A percentile compares a stretch with the other conserved stretches of the same genome.
Conservation (phyloP, 2,329 filamentous ascomycete species). For the Coniochaeta hoffmannii region DNA sequence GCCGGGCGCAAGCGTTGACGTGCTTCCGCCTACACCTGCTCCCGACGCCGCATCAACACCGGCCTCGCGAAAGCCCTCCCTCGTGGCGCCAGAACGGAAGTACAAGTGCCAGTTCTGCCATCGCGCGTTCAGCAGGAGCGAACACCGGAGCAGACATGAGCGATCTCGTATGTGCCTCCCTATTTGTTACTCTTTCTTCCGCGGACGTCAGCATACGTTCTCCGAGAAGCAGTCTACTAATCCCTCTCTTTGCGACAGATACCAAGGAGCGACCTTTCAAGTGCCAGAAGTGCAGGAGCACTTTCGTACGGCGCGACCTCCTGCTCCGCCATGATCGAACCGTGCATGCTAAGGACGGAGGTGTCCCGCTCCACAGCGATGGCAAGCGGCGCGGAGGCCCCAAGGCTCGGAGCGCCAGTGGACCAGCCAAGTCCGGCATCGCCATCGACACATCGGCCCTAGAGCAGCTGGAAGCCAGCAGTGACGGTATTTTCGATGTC, state of each 20-base stretch:
- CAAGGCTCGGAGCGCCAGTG: constrained; percentile 56
- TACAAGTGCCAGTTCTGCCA: constrained; percentile 99
- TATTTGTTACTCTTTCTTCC: no score
- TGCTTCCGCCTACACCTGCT: constrained; percentile 57
- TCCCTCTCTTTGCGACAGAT: constrained; percentile 45
- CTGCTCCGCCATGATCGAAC: constrained; percentile 95
- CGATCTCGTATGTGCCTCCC: constrained; percentile 76
- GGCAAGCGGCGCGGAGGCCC: constrained; percentile 74
- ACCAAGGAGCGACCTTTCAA: constrained; percentile 99
- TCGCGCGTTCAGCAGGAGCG: constrained; percentile 92
- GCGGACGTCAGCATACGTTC: no score
- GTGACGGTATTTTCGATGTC: constrained; percentile 87
- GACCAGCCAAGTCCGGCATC: constrained; percentile 69
- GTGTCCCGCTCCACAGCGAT: constrained; percentile 87
- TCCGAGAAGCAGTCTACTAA: constrained; percentile 5
- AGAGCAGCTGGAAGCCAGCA: constrained; percentile 87
- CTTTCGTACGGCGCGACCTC: constrained; percentile 94
- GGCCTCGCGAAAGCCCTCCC: constrained; percentile 65
- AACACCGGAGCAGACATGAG: constrained; percentile 95
- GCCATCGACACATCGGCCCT: constrained; percentile 78
- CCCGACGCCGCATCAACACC: constrained; percentile 61
- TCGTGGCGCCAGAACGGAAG: constrained; percentile 79
- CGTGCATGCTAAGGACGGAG: constrained; percentile 96
- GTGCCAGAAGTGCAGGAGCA: constrained; percentile 96
- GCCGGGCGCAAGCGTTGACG: constrained; percentile 63